Percentiles rank a stretch among this genome's conserved stretches.
These are phyloP conservation scores for Acanthamoeba royreba DNA, from an alignment of 208 protist species.

Conservation along the genomic window DNA sequence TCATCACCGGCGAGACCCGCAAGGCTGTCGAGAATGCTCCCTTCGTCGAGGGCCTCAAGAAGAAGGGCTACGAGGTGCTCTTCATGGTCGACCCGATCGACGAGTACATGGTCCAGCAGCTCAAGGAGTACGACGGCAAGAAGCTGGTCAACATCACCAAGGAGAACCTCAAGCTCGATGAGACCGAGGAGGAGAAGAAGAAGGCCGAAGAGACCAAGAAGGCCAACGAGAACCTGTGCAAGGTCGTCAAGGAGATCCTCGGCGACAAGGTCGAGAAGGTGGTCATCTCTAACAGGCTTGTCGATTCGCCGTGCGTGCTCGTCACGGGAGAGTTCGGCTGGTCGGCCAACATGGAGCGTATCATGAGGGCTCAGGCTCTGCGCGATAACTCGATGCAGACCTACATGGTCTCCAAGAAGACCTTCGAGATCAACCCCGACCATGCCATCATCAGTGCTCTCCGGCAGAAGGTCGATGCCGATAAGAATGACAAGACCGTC, in stretches of 20 bases:
- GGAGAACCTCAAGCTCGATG: slow-evolving; percentile 95
- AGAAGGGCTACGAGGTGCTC: slow-evolving; percentile 93
- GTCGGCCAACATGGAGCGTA: slow-evolving; percentile 99
- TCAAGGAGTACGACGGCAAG: slow-evolving; percentile 97
- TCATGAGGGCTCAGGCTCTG: slow-evolving; percentile 99
- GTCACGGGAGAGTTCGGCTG: slow-evolving; percentile 97
- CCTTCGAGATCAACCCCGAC: slow-evolving; percentile 97
- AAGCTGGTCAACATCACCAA: slow-evolving; percentile 99
- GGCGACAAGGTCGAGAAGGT: slow-evolving; percentile 99
- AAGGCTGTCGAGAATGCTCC: slow-evolving; percentile 90
- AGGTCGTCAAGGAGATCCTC: slow-evolving; percentile 98
- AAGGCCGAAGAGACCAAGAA: slow-evolving; percentile 91
- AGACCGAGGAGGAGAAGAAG: slow-evolving; percentile 94
- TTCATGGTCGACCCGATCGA: slow-evolving; percentile 97
- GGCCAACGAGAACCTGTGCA: slow-evolving; percentile 91
- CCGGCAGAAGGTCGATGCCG: slow-evolving; percentile 87
- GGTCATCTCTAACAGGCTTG: slow-evolving; percentile 91
- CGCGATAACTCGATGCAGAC: slow-evolving; percentile 92
- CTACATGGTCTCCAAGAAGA: slow-evolving; percentile 99
- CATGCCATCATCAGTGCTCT: slow-evolving; percentile 96
- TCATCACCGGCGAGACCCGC: slow-evolving; percentile 96
- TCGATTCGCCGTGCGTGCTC: slow-evolving; percentile 95
- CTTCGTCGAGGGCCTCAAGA: slow-evolving; percentile 94
- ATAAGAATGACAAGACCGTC: slow-evolving; percentile 94
- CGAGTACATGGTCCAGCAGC: slow-evolving; percentile 96